These are phyloP conservation scores for Sporothrix mexicana DNA, from an alignment of 2,329 filamentous ascomycete species.

Conservation along the genomic window DNA sequence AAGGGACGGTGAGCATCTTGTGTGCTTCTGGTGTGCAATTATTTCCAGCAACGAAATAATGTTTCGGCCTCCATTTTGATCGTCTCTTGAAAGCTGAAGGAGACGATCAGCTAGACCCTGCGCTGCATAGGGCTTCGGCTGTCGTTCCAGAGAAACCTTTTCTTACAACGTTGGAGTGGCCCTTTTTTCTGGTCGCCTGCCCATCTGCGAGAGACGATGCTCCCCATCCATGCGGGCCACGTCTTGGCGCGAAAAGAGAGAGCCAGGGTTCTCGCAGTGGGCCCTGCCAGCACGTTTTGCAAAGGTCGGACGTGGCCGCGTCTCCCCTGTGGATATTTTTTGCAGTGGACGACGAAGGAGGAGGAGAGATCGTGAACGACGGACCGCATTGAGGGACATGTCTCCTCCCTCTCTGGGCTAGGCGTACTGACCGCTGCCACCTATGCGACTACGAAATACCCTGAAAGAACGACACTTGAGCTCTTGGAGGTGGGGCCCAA, in stretches of 20 bases:
- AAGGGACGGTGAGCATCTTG: not conserved
- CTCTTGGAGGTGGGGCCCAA: not conserved
- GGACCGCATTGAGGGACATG: not conserved
- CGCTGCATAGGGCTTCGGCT: not conserved
- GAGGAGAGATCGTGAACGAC: not conserved
- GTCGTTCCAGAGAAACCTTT: not conserved
- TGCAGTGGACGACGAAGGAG: not conserved
- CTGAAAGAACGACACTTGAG: not conserved
- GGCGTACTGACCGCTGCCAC: constrained; percentile 4
- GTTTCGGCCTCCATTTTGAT: not conserved
- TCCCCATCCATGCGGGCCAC: not conserved
- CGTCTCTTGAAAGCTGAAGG: not conserved
- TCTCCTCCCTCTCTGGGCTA: constrained; percentile 3
- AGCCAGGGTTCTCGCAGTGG: not conserved
- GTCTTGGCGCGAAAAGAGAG: not conserved
- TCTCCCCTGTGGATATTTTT: not conserved
- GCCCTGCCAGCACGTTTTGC: not conserved
- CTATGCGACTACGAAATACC: not conserved
- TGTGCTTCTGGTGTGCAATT: not conserved
- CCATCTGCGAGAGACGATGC: not conserved
- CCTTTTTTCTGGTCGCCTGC: too few relatives aligned
- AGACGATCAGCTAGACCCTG: constrained; percentile 1
- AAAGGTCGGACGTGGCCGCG: not conserved
- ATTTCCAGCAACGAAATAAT: not conserved
- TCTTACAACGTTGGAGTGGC: not conserved